Conservation (phyloP, 768 basidiomycete genomes). For the Leccinellum luteum region DNA sequence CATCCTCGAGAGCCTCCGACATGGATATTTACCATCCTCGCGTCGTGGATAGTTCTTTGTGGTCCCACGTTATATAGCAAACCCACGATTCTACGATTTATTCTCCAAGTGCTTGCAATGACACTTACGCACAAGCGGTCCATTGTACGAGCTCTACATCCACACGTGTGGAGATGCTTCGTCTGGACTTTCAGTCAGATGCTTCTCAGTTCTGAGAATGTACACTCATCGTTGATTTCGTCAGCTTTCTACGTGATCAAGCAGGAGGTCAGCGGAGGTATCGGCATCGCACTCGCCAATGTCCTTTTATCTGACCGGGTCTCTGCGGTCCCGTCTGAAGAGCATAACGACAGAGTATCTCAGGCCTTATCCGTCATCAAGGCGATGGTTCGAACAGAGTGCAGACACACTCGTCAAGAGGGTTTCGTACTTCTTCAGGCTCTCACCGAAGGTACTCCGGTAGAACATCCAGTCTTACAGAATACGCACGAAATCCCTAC, state of each 20-base stretch:
- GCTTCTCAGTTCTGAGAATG: slow-evolving; percentile 17
- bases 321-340: neutral
- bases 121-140: slow-evolving; percentile 35
- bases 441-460: slow-evolving; percentile 30
- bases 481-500: slow-evolving; percentile 27
- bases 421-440: slow-evolving; percentile 36
- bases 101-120: slow-evolving; percentile 35
- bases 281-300: slow-evolving; percentile 41
- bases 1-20: slow-evolving; percentile 31
- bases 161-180: slow-evolving; percentile 51
- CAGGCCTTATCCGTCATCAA: slow-evolving; percentile 38
- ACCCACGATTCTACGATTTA: slow-evolving; percentile 35
- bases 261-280: slow-evolving; percentile 46
- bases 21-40: slow-evolving; percentile 45
- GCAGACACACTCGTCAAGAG: slow-evolving; percentile 28
- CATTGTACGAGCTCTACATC: slow-evolving; percentile 37
- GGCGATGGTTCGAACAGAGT: slow-evolving; percentile 35
- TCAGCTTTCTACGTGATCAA: slow-evolving; percentile 42
- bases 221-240: slow-evolving; percentile 29
- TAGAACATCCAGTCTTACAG: slow-evolving; percentile 1
- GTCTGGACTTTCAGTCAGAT: slow-evolving; percentile 55
- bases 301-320: slow-evolving; percentile 33
- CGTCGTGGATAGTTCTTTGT: slow-evolving; percentile 48
- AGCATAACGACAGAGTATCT: slow-evolving; percentile 25
- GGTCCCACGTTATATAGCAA: slow-evolving; percentile 44